Evolutionary conservation across 768 basidiomycete species (phyloP), one percentile per base, ranked within the genome.

Genomic region (Hemileccinum impolitum): DNA sequence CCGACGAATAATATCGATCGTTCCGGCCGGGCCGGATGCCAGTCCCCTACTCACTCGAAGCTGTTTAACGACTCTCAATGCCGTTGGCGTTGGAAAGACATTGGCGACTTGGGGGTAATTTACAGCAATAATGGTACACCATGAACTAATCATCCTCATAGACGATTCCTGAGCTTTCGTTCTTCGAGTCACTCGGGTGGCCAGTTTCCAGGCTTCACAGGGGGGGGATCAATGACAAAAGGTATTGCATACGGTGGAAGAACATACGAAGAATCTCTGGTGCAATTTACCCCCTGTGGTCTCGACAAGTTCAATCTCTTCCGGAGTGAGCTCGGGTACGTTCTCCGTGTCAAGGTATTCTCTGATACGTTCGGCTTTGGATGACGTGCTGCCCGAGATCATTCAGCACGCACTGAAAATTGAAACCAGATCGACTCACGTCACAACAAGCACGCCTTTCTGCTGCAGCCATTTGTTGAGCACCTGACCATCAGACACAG

Each of bases 311-410:
- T 45, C 43, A 2, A 67, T 39, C 42, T 69, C 68, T 26, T 56
- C 60, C 11, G 23, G 10, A 2, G 56, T 66, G 35, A 68, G 61
- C 10, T 64, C 54, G 1, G 67, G 65, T 28, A 70, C 30, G 30
- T 53, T 52, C 40, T 63, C 50, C 1, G 62, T 65, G 40, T 62
- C 65, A 5, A 69, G 42, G 28, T 69, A 70, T 62, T 71, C 70
- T 43, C 47, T 61, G 49, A 71, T 49, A 42, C 63, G 65, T 42
- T 61, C 58, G 1, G 47, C 63, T 45, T 71, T 71, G 19, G 62
- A 60, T 10, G 68, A 66, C 3, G 70, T 71, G 13, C 71, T 72
- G 41, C 14, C 38, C 35, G 8, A 18, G 10, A 37, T 30, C 18
- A n/a, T 17, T 51, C 10, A 55, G 41, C 10, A 40, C 38, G 6